Base-by-base conservation (phyloP, 495 filamentous ascomycete genomes). In the Echria macrotheca region DNA sequence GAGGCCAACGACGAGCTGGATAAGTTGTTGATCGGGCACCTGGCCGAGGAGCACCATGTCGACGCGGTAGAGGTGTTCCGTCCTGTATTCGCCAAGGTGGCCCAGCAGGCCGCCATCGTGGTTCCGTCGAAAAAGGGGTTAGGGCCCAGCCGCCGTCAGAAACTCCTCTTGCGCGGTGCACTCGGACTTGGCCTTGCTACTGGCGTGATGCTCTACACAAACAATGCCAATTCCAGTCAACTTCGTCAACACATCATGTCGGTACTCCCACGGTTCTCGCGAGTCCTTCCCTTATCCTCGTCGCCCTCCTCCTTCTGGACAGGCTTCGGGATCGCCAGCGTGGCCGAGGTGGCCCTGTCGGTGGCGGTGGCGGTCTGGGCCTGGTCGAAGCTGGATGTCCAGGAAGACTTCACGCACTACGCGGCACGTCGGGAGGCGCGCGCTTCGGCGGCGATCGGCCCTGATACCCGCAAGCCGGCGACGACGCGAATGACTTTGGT, bases 1-100 rank as follows among this genome's bases (percentile, higher is more conserved):
- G 79, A 78, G 42, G 73, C 74, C 25, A 53, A 36, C 49, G 64
- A 68, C 23, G 58, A 58, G 17, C 56, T 70, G 52, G 49, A 56
- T 12, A 10, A 40, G 1, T 50, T 61, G 17, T 33, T 33, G 22
- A 26, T 69, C 10, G 66, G 64, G 26, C 56, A 54, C 14, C 33
- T 69, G 36, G 36, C 28, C 3, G 44, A 57, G 32, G 62, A 58
- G 35, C 46, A 53, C 14, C 55, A 47, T 32, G 41, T 39, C 6
- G 47, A 47, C 10, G 35, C 35, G 5, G 18, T 54, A 33, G 45
- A 62, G 49, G 37, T 56, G 26, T 47, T 50, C 32, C 29, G 51
- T 4, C 42, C 52, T 1, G 48, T 29, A 2, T 55, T 37, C 15
- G 21, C 38, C 25, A 12, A 51, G 12, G 51, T 48, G n/a, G 15